phyloP scores from a whole-genome alignment of 306 rosid genomes.

The Dicorynia guianensis region DNA sequence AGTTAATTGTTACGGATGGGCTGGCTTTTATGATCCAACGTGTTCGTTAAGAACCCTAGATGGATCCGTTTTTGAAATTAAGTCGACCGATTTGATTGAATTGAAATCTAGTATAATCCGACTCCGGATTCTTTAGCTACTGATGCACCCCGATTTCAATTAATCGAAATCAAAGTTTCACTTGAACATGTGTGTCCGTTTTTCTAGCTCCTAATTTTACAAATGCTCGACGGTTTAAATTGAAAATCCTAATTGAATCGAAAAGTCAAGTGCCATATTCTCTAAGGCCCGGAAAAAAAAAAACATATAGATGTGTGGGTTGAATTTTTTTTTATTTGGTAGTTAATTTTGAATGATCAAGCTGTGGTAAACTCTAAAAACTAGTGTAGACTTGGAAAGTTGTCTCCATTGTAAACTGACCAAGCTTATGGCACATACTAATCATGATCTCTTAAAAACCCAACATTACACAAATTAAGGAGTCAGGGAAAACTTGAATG shows the following conservation, averaged over 20 bases:
- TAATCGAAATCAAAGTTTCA: no score
- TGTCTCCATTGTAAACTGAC: neutral
- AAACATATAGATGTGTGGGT: neutral
- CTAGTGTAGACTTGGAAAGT: neutral
- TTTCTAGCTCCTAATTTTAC: neutral
- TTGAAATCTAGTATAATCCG: no score
- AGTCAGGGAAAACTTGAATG: neutral
- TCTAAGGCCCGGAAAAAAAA: neutral
- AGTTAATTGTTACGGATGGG: neutral
- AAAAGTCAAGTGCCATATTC: neutral
- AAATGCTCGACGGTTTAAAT: neutral
- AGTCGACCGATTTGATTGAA: neutral
- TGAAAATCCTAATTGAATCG: neutral
- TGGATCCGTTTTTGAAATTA: slow-evolving; percentile 34
- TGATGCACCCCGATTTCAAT: no score
- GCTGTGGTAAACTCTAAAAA: neutral
- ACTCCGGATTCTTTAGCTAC: no score
- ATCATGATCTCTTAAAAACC: neutral
- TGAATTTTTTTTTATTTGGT: slow-evolving; percentile 14
- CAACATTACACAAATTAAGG: neutral
- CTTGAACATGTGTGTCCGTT: neutral
- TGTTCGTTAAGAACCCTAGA: slow-evolving; percentile 43
- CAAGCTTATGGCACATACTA: neutral
- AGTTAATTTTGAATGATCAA: slow-evolving; percentile 22
- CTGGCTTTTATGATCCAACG: neutral